Evolutionary conservation across 1,284 basidiomycete species (phyloP), one percentile per base, ranked within the genome.

Genomic region (Fomitopsis palustris): DNA sequence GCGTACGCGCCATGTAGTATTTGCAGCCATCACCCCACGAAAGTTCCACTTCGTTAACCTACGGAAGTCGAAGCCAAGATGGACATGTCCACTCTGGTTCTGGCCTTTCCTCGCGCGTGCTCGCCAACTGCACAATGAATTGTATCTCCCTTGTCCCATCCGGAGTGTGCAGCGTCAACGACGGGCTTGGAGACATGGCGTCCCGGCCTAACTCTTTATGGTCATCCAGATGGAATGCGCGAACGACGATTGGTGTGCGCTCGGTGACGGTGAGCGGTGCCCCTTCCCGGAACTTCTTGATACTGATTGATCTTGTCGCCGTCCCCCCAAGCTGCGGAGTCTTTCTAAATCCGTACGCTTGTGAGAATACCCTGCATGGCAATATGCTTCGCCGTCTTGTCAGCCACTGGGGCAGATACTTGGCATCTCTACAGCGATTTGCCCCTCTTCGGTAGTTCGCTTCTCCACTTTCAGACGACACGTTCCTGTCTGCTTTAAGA

Each of bases 201-300:
- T 29, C 21, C 17, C 25, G 45, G 21, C 16, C 45, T 47, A 47
- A 16, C 45, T 25, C 2, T n/a, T 47, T 47, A 23, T 47, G 45
- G 45, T 4, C 8, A 47, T 23, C 25, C 29, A 47, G 29, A 23
- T 56, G 43, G 55, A 56, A 56, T 56, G 27, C 55, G 55, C 55
- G 55, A 31, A 35, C 29, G 29, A 16, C 55, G 27, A 56, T 56
- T 56, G 55, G 55, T 17, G 35, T 6, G 54, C 54, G 54, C 41
- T 33, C 41, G 54, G 38, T 21, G 41, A 55, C 41, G 38, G 31
- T 45, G 41, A 41, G 39, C 37, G 27, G 53, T 38, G 35, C 19
- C 35, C 52, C 33, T 54, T 54, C 49, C 51, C 35, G 25, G 35
- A 29, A 7, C 25, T 43, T 55, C 21, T 17, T 55, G 41, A 43